These are phyloP conservation scores for Colletotrichum simmondsii DNA, from an alignment of 2,329 filamentous ascomycete genomes.

Conservation along the genomic window DNA sequence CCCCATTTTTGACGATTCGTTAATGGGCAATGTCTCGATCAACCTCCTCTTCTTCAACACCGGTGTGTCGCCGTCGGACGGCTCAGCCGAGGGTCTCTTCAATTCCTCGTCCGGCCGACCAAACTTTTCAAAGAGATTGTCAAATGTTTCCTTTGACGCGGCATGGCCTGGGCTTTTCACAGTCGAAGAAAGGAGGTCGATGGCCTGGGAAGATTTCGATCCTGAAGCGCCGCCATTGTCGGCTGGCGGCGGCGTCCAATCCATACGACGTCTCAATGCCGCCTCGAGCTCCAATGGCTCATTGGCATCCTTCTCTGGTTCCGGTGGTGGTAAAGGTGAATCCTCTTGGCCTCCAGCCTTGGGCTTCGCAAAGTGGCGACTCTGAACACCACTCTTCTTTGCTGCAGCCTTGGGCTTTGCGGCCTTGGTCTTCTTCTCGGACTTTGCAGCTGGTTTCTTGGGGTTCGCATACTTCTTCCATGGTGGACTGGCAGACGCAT, in stretches of 20 bases:
- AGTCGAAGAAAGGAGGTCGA: slow-evolving; percentile 44
- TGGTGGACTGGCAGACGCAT: slow-evolving; percentile 37
- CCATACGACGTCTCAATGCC: slow-evolving; percentile 65
- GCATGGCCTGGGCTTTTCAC: slow-evolving; percentile 30
- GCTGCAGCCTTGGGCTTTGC: slow-evolving; percentile 39
- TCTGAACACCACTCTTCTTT: slow-evolving; percentile 45
- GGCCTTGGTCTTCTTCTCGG: background rate
- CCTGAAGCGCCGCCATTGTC: slow-evolving; percentile 44
- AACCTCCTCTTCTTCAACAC: slow-evolving; percentile 66
- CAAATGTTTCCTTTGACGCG: slow-evolving; percentile 50
- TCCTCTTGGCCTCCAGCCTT: slow-evolving; percentile 10
- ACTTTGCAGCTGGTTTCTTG: slow-evolving; percentile 29
- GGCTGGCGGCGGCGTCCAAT: slow-evolving; percentile 75
- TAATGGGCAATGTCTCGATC: slow-evolving; percentile 59
- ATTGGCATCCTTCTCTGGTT: slow-evolving; percentile 21
- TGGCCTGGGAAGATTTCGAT: slow-evolving; percentile 45
- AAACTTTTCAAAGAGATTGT: slow-evolving; percentile 55
- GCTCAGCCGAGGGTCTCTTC: slow-evolving; percentile 25
- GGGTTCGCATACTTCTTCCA: slow-evolving; percentile 47
- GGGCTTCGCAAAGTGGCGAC: slow-evolving; percentile 45
- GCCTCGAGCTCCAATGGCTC: slow-evolving; percentile 53
- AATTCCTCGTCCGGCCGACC: slow-evolving; percentile 44
- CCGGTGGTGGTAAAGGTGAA: background rate
- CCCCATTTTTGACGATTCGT: slow-evolving; percentile 39
- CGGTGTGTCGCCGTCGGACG: slow-evolving; percentile 41